Percentiles rank a stretch among this genome's conserved stretches.
These are phyloP conservation scores for Auricularia auricula-judae DNA, from an alignment of 768 basidiomycete species.

Conservation along the genomic window DNA sequence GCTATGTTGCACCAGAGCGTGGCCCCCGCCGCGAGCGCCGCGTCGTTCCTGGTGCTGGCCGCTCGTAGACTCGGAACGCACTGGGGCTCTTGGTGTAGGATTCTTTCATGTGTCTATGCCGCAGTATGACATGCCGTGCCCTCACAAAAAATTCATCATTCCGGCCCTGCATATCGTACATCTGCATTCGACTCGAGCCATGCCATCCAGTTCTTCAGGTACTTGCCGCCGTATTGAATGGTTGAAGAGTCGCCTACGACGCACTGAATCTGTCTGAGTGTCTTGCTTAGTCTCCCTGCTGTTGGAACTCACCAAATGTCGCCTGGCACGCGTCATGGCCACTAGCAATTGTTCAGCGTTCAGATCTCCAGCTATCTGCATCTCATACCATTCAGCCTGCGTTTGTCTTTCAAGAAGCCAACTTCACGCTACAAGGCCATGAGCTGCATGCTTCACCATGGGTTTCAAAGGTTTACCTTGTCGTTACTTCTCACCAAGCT, in stretches of 20 bases:
- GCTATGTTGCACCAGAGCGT: conserved; percentile 48
- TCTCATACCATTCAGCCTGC: conserved; percentile 77
- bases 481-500: conserved; percentile 89
- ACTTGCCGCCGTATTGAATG: conserved; percentile 70
- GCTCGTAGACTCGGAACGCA: conserved; percentile 8
- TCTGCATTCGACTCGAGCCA: conserved; percentile 91
- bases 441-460: neutral
- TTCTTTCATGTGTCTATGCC: neutral
- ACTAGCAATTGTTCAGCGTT: conserved; percentile 31
- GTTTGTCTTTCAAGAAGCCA: conserved; percentile 87
- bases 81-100: neutral
- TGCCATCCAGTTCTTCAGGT: conserved; percentile 78
- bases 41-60: conserved; percentile 73
- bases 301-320: conserved; percentile 61
- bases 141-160: neutral
- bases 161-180: conserved; percentile 64
- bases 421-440: conserved; percentile 55
- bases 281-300: neutral
- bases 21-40: conserved; percentile 56
- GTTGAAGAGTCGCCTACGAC: conserved; percentile 92
- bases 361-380: neutral
- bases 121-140: neutral
- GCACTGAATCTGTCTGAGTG: conserved; percentile 40
- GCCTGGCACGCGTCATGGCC: conserved; percentile 84
- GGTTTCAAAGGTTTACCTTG: conserved; percentile 31